Evolutionary conservation across 768 basidiomycete genomes (phyloP), one percentile per base, ranked within the genome.

Genomic region (Boletus sensibilis): DNA sequence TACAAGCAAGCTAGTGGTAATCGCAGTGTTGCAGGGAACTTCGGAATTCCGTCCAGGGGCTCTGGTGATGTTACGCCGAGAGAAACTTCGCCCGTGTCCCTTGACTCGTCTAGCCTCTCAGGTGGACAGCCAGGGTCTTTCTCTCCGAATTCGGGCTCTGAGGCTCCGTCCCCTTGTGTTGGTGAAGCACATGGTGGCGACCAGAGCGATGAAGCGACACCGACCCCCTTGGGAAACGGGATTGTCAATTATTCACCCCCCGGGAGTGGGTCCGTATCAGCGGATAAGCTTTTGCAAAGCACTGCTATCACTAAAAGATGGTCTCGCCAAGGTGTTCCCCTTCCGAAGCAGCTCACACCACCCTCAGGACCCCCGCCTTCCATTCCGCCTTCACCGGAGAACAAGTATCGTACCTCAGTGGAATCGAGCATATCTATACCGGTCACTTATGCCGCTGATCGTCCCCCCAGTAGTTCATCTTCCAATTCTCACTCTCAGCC

Each of bases 321-420:
- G 83, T 85, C 84, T 37, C 75, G 81, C 49, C 82, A 81, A 59
- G 76, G 77, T 14, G 35, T 64, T 64, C 27, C 67, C 75, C 58
- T 79, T 31, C 86, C 86, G 10, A 77, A 80, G 21, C 77, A 79
- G 45, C 67, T 77, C 47, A 81, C 81, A 5, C 85, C 86, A 11
- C 85, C 87, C 2, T 78, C 73, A 27, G 86, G 83, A 7, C 84
- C 86, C 16, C 72, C 82, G 29, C 83, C 85, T 5, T 78, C 80
- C 16, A 67, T 79, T 25, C 82, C 75, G 6, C 42, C 56, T 72
- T 51, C 61, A 27, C 45, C 59, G 18, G 68, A 66, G 21, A 35
- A 58, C 50, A 56, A 65, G 55, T 58, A 42, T 54, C 72, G 67
- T 29, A 29, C 45, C 23, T 67, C 69, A 16, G 57, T 68, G 29